Evolutionary conservation across 257 asterid genomes (phyloP).

Genomic region (Coffea eugenioides): DNA sequence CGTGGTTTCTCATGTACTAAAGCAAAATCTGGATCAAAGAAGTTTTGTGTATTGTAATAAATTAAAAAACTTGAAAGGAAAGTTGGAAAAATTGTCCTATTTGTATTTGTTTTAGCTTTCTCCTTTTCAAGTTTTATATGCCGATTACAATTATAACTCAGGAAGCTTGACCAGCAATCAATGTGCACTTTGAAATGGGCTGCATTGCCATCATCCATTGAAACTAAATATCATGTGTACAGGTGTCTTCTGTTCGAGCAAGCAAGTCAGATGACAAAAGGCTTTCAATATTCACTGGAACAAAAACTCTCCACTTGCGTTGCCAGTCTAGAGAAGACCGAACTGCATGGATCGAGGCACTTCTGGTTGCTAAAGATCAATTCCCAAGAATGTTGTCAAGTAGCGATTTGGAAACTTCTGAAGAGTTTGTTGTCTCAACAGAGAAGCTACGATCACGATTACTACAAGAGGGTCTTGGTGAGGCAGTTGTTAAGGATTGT

Average conservation of each 20-base stretch:
- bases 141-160: not conserved
- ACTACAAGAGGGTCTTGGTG: conserved; percentile 72
- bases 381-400: conserved; percentile 88
- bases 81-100: not conserved
- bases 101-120: not conserved
- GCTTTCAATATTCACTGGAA: conserved; percentile 93
- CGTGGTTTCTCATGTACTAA: not conserved
- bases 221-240: conserved; percentile 31
- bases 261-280: conserved; percentile 98
- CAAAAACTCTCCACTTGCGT: conserved; percentile 92
- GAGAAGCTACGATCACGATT: conserved; percentile 70
- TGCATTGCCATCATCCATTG: conserved; percentile 11
- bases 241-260: conserved; percentile 96
- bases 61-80: not conserved
- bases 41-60: too few species aligned
- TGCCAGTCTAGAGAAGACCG: conserved; percentile 90
- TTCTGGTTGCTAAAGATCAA: conserved; percentile 82
- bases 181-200: not conserved
- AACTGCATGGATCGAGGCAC: conserved; percentile 91
- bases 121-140: not conserved
- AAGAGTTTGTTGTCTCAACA: conserved; percentile 80
- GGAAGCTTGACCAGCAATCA: not conserved
- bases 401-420: conserved; percentile 72
- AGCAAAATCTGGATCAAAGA: not conserved
- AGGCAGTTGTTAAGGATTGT: conserved; percentile 72